Evolutionary conservation across 2,329 filamentous ascomycete genomes (phyloP).

Genomic region (Aureobasidium lini): DNA sequence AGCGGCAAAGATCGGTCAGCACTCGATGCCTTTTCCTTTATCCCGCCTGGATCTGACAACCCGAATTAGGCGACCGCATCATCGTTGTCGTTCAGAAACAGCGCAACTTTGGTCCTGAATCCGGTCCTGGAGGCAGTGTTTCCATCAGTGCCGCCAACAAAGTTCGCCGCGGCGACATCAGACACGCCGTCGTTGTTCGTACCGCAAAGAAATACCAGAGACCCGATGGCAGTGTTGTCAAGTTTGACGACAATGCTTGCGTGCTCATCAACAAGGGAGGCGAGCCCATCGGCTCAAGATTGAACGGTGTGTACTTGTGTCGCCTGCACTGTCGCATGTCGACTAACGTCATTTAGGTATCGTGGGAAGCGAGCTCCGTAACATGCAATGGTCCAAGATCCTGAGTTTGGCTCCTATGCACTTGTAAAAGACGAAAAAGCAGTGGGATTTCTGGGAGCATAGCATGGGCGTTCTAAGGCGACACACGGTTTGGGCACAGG

Average conservation of each 20-base stretch:
- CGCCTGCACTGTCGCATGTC: background rate
- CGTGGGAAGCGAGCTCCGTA: constrained; percentile 79
- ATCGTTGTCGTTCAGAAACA: constrained; percentile 98
- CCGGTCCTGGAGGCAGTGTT: constrained; percentile 62
- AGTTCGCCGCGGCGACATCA: constrained; percentile 91
- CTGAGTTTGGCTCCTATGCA: constrained; percentile 86
- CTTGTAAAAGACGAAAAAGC: constrained; percentile 41
- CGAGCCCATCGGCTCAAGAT: constrained; percentile 85
- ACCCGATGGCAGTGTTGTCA: constrained; percentile 79
- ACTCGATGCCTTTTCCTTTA: background rate
- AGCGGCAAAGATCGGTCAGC: constrained; percentile 77
- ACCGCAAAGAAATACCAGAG: constrained; percentile 82
- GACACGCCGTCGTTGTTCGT: constrained; percentile 90
- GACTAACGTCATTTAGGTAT: constrained; percentile 48
- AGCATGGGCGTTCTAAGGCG: constrained; percentile 13
- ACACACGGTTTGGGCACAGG: background rate
- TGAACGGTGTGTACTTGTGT: constrained; percentile 56
- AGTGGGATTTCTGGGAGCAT: constrained; percentile 10
- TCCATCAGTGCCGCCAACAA: constrained; percentile 74
- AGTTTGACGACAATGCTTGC: constrained; percentile 97
- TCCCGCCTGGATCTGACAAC: background rate
- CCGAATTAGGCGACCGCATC: constrained; percentile 73
- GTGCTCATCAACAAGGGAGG: constrained; percentile 95
- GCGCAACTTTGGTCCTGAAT: constrained; percentile 65
- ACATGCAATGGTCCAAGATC: constrained; percentile 98